Evolutionary conservation across 2,329 filamentous ascomycete genomes (phyloP), one percentile per base, ranked within the genome.

Genomic region (Pestalotiopsis sp.): DNA sequence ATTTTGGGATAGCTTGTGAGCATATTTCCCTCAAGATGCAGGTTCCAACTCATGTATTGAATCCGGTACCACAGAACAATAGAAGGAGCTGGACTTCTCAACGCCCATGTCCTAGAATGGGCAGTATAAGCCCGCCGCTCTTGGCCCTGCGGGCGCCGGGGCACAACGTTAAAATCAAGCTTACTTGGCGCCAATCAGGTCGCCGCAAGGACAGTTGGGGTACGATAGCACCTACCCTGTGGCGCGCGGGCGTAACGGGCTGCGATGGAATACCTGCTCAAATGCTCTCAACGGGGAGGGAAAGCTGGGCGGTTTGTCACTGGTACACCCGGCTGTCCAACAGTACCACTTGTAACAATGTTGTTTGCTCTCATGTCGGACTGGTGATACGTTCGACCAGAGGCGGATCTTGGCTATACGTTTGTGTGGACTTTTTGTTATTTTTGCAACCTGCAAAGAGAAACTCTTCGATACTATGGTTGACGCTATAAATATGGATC

Each of bases 191-290:
- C 59, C 59, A 62, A 62, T 62, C 59, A 64, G 59, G 17, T 17
- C 13, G 23, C 36, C 3, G 7, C 59, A 67, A 49, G 38, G 20
- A 25, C 25, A 62, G 14, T 59, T 13, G 41, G 13, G 31, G 7
- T 36, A 36, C 31, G 9, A 36, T 36, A 36, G 31, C 31, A 2
- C 31, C n/a, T 38, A 14, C 17, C 25, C 49, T 13, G 17, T 39
- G 57, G 52, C 49, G 65, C 27, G 25, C 9, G 45, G 45, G 45
- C 45, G 36, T 20, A 9, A 39, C 25, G 23, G 41, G 11, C 31
- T 56, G 12, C 20, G 5, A 17, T 23, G 39, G 62, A 49, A 67
- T 67, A 67, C 4, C 52, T 68, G 67, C 67, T 68, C 67, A 68
- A 68, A 68, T 7, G 62, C 45, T 59, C 67, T 64, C 67, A 67